These are phyloP conservation scores for Phytophthora ramorum DNA, from an alignment of 352 stramenopile species.

Conservation along the genomic window DNA sequence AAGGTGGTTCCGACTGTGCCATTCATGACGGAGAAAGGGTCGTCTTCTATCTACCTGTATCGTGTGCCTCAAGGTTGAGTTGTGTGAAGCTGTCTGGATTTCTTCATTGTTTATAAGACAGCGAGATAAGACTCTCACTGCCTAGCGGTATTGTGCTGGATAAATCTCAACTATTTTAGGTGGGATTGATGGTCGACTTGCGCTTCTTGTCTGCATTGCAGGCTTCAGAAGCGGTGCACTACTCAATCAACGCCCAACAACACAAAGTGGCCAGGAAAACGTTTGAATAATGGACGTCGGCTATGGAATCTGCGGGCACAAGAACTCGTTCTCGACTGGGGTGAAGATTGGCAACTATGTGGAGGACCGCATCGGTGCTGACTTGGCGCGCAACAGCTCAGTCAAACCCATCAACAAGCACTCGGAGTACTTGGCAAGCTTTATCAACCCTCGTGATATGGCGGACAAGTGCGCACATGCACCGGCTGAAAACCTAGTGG, in stretches of 20 bases:
- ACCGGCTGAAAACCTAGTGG: constrained; percentile 55
- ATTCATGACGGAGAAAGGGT: constrained; percentile 65
- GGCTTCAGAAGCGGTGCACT: not conserved
- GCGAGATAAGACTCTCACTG: constrained; percentile 8
- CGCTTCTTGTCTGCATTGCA: constrained; percentile 18
- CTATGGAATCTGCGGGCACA: constrained; percentile 83
- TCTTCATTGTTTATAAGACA: constrained; percentile 11
- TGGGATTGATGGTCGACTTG: not conserved
- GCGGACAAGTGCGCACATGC: constrained; percentile 59
- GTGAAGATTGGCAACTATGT: constrained; percentile 89
- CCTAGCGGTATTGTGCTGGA: constrained; percentile 13
- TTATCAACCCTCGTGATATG: constrained; percentile 61
- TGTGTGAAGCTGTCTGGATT: not conserved
- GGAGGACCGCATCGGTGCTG: constrained; percentile 72
- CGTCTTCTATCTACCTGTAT: constrained; percentile 60
- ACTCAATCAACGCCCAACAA: constrained; percentile 5
- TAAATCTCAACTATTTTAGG: constrained; percentile 31
- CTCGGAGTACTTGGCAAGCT: constrained; percentile 64
- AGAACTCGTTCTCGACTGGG: constrained; percentile 80
- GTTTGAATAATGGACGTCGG: constrained; percentile 48
- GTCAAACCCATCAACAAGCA: constrained; percentile 48
- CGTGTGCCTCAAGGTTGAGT: constrained; percentile 29
- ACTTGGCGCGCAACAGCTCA: constrained; percentile 49
- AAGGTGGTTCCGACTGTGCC: constrained; percentile 50
- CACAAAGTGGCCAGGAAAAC: not conserved